Evolutionary conservation across 1,284 basidiomycete species (phyloP).

Genomic region (Ganoderma resinaceum): DNA sequence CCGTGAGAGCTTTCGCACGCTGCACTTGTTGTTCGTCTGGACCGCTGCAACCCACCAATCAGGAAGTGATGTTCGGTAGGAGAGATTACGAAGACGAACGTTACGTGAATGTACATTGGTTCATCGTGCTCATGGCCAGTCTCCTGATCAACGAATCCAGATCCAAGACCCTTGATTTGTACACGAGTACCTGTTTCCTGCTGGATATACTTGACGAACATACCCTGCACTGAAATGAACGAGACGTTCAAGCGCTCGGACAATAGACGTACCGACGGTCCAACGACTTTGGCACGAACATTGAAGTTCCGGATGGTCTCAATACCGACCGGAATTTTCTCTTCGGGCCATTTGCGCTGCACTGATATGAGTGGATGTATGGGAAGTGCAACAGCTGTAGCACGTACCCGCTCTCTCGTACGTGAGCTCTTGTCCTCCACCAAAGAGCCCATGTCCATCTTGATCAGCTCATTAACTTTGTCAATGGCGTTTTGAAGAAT

Average conservation of each 20-base stretch:
- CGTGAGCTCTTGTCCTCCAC: slow-evolving; percentile 85
- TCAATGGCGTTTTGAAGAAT: slow-evolving; percentile 83
- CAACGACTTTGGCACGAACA: slow-evolving; percentile 96
- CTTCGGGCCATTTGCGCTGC: slow-evolving; percentile 95
- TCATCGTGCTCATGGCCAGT: slow-evolving; percentile 92
- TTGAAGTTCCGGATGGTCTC: slow-evolving; percentile 97
- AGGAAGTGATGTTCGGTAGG: slow-evolving; percentile 1
- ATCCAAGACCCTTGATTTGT: slow-evolving; percentile 97
- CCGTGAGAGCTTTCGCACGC: slow-evolving; percentile 87
- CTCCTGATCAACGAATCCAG: slow-evolving; percentile 95
- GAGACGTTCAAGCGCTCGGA: background rate
- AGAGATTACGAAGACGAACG: slow-evolving; percentile 55
- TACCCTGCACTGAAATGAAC: slow-evolving; percentile 61
- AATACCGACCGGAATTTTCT: slow-evolving; percentile 87
- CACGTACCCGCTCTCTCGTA: slow-evolving; percentile 60
- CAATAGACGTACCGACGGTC: slow-evolving; percentile 73
- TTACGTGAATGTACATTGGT: slow-evolving; percentile 94
- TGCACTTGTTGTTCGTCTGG: slow-evolving; percentile 90
- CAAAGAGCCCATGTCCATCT: slow-evolving; percentile 86
- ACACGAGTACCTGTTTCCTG: slow-evolving; percentile 95
- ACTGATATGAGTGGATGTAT: slow-evolving; percentile 15
- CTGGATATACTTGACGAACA: slow-evolving; percentile 99
- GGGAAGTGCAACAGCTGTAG: background rate
- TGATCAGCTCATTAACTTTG: slow-evolving; percentile 87
- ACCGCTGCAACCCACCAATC: slow-evolving; percentile 58